Base-by-base conservation (phyloP, 768 basidiomycete species). In the Lactifluus pinguis region DNA sequence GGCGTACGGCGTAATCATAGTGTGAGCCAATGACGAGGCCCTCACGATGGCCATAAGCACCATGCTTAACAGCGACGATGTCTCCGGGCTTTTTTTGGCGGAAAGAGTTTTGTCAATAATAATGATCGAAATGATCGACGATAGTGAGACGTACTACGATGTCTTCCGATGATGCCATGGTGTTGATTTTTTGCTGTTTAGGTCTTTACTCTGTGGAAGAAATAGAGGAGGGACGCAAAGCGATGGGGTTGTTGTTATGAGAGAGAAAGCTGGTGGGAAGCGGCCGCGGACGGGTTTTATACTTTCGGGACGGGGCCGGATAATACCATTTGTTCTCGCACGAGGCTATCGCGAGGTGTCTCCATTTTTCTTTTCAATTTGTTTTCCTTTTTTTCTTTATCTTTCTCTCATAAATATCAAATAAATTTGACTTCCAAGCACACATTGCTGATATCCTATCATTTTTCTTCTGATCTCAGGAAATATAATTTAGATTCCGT, bases 1-100 rank as follows among this genome's bases (percentile, higher is more conserved):
- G 14, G 78, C 86, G 66, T 72, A 90, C 89, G 55, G 77, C 72
- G 65, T 78, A 76, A 80, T 92, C 90, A 59, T 80, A 67, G 74
- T 87, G 84, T 38, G 87, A 80, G 44, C 89, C 87, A 41, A 91
- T 75, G 65, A 92, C 90, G 59, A 92, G 80, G 54, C 92, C 91
- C 70, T 94, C 90, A 68, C 79, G 82, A 64, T 81, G 77, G 67
- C 85, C 86, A 61, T 79, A 78, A 34, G 72, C 55, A 42, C 82
- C 82, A 69, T 88, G 80, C 68, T 83, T 79, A 68, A 92, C 85
- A 58, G 86, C 78, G 72, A 92, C 89, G 69, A 91, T 78, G 71
- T 92, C 90, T 62, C 89, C 90, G 56, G 88, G 81, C 86, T 25
- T 25, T 25, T 25, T 25, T 25, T 89, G 59, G n/a, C 6, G 4